These are phyloP conservation scores for Tetraselmis chui DNA, from an alignment of 139 green algal species.

Conservation along the genomic window DNA sequence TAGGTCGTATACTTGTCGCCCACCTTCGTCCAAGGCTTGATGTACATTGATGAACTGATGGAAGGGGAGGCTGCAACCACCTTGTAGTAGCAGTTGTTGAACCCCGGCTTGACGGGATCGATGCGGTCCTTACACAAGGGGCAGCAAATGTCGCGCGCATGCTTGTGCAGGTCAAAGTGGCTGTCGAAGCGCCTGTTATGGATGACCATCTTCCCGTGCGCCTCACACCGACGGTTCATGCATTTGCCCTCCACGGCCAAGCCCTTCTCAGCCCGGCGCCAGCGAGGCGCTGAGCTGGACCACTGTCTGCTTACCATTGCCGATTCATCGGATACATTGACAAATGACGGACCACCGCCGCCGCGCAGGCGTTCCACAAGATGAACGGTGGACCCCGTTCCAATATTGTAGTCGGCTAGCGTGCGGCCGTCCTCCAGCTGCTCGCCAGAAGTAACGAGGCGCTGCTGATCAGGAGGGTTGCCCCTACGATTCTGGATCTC, in stretches of 20 bases:
- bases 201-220: neutral
- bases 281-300: neutral
- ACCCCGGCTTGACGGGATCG: neutral
- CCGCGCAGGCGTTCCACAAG: neutral
- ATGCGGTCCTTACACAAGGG: neutral
- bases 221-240: neutral
- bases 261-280: neutral
- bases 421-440: conserved; percentile 13
- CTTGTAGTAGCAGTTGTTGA: neutral
- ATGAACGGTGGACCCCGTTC: conserved; percentile 11
- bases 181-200: neutral
- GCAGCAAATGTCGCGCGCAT: neutral
- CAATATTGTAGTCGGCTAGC: conserved; percentile 16
- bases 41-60: neutral
- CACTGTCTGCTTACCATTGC: neutral
- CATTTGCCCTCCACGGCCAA: neutral
- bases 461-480: conserved; percentile 14
- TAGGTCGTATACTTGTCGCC: neutral
- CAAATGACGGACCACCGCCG: neutral
- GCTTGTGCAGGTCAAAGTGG: neutral
- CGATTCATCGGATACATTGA: neutral
- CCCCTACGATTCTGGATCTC: neutral
- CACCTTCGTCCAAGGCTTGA: neutral
- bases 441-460: conserved; percentile 9
- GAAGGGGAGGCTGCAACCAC: neutral